Conservation (phyloP, 108 stramenopile genomes). For the Pelagomonas calceolata region DNA sequence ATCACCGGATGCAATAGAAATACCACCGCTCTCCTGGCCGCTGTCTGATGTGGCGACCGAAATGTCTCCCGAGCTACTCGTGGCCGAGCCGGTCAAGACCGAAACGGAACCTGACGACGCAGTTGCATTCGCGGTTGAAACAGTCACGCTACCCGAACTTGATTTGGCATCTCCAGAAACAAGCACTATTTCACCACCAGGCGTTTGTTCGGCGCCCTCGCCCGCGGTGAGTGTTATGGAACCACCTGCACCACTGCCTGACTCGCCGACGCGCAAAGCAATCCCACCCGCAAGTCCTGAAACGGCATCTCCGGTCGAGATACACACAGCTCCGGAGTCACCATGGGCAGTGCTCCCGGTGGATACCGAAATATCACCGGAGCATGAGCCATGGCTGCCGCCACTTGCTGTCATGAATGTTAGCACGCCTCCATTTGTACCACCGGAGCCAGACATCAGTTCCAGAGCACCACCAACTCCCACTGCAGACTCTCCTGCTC, state of each 20-base stretch:
- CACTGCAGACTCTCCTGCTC: not conserved
- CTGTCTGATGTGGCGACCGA: not conserved
- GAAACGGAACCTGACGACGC: not conserved
- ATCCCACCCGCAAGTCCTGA: constrained; percentile 24
- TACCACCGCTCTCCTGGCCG: constrained; percentile 1
- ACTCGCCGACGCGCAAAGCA: constrained; percentile 18
- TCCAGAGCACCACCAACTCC: constrained; percentile 12
- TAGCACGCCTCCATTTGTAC: constrained; percentile 2
- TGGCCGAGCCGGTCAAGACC: not conserved
- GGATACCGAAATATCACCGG: constrained; percentile 23
- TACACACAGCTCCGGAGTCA: constrained; percentile 10
- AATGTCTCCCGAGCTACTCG: not conserved
- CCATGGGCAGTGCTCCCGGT: constrained; percentile 16
- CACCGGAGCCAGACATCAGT: constrained; percentile 2
- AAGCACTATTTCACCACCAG: constrained; percentile 13
- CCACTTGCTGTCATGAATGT: constrained; percentile 15
- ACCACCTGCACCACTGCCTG: constrained; percentile 22
- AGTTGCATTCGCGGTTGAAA: not conserved
- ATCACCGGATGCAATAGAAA: not conserved
- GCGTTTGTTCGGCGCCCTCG: constrained; percentile 10
- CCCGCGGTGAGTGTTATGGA: constrained; percentile 18
- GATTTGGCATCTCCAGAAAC: not conserved
- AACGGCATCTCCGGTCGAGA: constrained; percentile 19
- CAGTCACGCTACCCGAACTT: not conserved
- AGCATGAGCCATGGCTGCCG: constrained; percentile 16